These are phyloP conservation scores for Camellia sinensis DNA, from an alignment of 148 eudicot genomes.

Conservation along the genomic window DNA sequence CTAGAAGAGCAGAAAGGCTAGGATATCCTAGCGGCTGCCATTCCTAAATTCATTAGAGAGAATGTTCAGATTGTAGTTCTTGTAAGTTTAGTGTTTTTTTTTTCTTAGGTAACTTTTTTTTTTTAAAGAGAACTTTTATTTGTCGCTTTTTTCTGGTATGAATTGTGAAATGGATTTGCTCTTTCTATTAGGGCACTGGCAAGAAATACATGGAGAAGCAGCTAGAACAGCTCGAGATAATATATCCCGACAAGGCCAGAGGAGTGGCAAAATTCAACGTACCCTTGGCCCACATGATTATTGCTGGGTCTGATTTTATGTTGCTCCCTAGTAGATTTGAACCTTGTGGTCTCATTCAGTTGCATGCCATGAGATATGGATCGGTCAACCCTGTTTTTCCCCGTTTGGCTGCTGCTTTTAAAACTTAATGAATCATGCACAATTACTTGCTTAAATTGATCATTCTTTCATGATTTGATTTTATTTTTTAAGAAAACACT, in stretches of 20 bases:
- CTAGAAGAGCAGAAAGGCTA: constrained; percentile 97
- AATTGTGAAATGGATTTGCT: too few relatives aligned
- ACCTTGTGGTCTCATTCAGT: constrained; percentile 97
- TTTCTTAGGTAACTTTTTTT: too few relatives aligned
- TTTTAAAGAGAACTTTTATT: neutral
- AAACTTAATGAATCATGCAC: too few relatives aligned
- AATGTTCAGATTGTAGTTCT: constrained; percentile 82
- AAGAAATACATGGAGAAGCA: constrained; percentile 79
- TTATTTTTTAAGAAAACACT: too few relatives aligned
- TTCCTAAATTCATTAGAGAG: constrained; percentile 56
- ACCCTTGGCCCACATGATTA: too few relatives aligned
- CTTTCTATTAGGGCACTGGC: too few relatives aligned
- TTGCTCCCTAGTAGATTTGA: too few relatives aligned
- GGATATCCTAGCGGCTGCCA: constrained; percentile 81
- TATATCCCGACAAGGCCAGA: constrained; percentile 73
- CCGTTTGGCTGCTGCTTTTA: neutral
- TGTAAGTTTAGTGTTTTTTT: constrained; percentile 35
- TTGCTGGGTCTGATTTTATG: too few relatives aligned
- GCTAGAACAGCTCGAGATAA: constrained; percentile 60
- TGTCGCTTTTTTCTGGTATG: neutral
- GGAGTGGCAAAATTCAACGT: constrained; percentile 85
- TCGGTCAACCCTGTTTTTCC: constrained; percentile 44
- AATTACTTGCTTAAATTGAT: too few relatives aligned
- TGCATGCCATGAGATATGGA: constrained; percentile 97
- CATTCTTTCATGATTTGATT: too few relatives aligned